A percentile compares a stretch with the other conserved stretches of the same genome.
phyloP scores from a whole-genome alignment of 1,284 basidiomycete species.

The Leccinum subrobustum region DNA sequence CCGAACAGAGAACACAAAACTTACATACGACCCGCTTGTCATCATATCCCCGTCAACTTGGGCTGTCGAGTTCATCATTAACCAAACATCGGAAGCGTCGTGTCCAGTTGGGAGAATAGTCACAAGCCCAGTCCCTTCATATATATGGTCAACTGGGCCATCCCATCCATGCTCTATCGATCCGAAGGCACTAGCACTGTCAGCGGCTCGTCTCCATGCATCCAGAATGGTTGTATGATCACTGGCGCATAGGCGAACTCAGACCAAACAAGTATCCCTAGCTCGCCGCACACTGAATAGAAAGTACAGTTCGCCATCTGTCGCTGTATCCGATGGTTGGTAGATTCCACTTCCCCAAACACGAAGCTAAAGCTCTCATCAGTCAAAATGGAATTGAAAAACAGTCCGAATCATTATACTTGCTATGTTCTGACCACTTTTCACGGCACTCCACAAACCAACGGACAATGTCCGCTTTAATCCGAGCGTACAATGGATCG shows the following conservation, averaged over 20 bases:
- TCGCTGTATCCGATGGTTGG: slow-evolving; percentile 42
- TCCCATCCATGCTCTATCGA: too few relatives aligned
- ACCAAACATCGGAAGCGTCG: slow-evolving; percentile 46
- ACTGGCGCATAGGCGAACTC: too few relatives aligned
- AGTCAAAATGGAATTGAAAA: neutral
- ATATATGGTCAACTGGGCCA: slow-evolving; percentile 5
- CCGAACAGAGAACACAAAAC: slow-evolving; percentile 10
- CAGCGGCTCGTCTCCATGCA: too few relatives aligned
- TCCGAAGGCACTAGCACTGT: too few relatives aligned
- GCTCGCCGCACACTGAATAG: slow-evolving; percentile 29
- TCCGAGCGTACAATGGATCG: slow-evolving; percentile 47
- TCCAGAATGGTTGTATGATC: too few relatives aligned
- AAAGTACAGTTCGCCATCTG: slow-evolving; percentile 43
- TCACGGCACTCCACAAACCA: slow-evolving; percentile 55
- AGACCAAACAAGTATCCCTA: too few relatives aligned
- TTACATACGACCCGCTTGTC: slow-evolving; percentile 53
- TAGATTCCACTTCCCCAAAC: slow-evolving; percentile 60
- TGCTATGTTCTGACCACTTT: slow-evolving; percentile 60
- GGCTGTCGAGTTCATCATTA: slow-evolving; percentile 51
- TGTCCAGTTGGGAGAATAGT: slow-evolving; percentile 45
- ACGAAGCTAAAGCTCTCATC: slow-evolving; percentile 40
- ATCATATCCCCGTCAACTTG: slow-evolving; percentile 39
- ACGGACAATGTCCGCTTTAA: slow-evolving; percentile 48
- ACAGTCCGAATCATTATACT: slow-evolving; percentile 3
- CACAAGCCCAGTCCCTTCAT: slow-evolving; percentile 39